Percentiles rank a stretch among this genome's conserved stretches.
These are phyloP conservation scores for Gossypium ekmanianum DNA, from an alignment of 345 rosid species.

Conservation along the genomic window DNA sequence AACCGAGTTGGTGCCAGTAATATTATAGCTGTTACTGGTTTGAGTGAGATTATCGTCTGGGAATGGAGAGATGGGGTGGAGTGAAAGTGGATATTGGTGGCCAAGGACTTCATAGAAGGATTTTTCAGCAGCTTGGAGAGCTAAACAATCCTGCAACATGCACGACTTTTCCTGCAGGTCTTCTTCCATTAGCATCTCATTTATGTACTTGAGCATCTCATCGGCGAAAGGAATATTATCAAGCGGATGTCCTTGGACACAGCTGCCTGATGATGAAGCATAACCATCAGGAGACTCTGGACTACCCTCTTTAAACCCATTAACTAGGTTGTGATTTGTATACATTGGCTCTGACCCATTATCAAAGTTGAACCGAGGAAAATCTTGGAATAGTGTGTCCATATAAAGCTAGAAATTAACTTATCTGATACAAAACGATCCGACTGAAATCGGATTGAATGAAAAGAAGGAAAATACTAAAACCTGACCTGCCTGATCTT, in stretches of 20 bases:
- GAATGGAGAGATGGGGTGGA: conserved; percentile 5
- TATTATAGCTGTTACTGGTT: neutral
- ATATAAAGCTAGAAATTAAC: neutral
- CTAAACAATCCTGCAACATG: conserved; percentile 71
- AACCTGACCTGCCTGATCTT: neutral
- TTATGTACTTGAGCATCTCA: conserved; percentile 52
- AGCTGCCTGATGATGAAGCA: neutral
- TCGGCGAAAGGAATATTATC: conserved; percentile 3
- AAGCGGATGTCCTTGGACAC: conserved; percentile 2
- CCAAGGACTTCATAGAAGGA: conserved; percentile 63
- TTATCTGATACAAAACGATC: neutral
- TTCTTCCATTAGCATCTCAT: conserved; percentile 83
- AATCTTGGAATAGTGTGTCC: conserved; percentile 15
- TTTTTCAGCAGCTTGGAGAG: conserved; percentile 80
- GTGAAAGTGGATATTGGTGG: conserved; percentile 32
- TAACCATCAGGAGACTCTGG: conserved; percentile 10
- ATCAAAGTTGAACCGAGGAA: conserved; percentile 2
- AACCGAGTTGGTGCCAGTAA: neutral
- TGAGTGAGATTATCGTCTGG: conserved; percentile 16
- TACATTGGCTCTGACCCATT: neutral
- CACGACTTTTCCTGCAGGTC: conserved; percentile 58
- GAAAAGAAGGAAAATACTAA: neutral
- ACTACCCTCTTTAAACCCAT: neutral
- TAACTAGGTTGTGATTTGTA: conserved; percentile 5
- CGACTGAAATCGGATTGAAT: neutral